Percentiles rank a stretch among this genome's conserved stretches.
Evolutionary conservation across 129 eudicot species (phyloP).

Genomic region (Dittrichia graveolens): DNA sequence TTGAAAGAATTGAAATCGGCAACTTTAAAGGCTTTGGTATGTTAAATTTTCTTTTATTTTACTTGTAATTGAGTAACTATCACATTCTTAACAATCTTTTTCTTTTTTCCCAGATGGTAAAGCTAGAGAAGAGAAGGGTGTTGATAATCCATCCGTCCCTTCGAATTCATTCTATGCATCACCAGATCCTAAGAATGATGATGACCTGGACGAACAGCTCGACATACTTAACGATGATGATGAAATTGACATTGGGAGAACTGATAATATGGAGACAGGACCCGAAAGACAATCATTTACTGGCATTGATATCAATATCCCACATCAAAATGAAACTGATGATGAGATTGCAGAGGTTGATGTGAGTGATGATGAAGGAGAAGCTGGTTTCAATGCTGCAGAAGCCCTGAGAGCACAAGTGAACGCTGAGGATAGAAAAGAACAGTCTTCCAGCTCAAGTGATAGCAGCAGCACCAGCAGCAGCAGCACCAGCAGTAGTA

Average conservation of each 20-base stretch:
- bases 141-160: slow-evolving; percentile 41
- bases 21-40: slow-evolving; percentile 69
- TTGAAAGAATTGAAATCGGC: slow-evolving; percentile 80
- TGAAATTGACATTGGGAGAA: slow-evolving; percentile 42
- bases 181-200: slow-evolving; percentile 64
- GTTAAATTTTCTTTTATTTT: slow-evolving; percentile 4
- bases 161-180: slow-evolving; percentile 45
- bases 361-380: slow-evolving; percentile 70
- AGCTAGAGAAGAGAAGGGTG: slow-evolving; percentile 51
- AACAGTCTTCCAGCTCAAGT: slow-evolving; percentile 70
- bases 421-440: slow-evolving; percentile 59
- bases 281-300: slow-evolving; percentile 51
- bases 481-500: slow-evolving; percentile 59
- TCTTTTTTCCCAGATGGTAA: slow-evolving; percentile 49
- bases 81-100: not conserved
- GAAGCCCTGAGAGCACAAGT: slow-evolving; percentile 95
- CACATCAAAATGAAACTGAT: slow-evolving; percentile 73
- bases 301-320: slow-evolving; percentile 79
- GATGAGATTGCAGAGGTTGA: slow-evolving; percentile 90
- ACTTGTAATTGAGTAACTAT: not conserved
- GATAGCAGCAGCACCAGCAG: slow-evolving; percentile 57
- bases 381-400: slow-evolving; percentile 71
- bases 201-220: slow-evolving; percentile 79
- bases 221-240: slow-evolving; percentile 79
- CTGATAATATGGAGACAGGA: slow-evolving; percentile 32